A percentile compares a stretch with the other conserved stretches of the same genome.
Evolutionary conservation across 108 stramenopile species (phyloP).

Genomic region (Cyclostephanos tholiformis): DNA sequence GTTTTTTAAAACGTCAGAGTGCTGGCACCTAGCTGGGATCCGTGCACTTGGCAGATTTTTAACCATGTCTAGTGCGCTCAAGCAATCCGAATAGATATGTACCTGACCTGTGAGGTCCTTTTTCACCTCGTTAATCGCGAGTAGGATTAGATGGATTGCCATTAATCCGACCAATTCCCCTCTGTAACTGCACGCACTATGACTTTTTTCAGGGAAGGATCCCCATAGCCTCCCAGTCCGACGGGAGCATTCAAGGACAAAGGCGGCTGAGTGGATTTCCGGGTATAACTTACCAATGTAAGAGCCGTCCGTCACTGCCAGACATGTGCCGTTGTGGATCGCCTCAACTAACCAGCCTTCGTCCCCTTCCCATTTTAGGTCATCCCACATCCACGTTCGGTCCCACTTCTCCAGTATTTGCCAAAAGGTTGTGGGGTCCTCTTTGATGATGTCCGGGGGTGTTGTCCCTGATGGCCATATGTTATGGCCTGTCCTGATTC

Average conservation of each 20-base stretch:
- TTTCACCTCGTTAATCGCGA: constrained; percentile 1
- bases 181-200: constrained; percentile 13
- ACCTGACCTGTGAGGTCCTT: not conserved
- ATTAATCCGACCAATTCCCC: constrained; percentile 30
- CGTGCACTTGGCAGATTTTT: not conserved
- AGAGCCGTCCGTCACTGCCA: constrained; percentile 24
- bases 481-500: not conserved
- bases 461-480: not conserved
- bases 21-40: not conserved
- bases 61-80: constrained; percentile 10
- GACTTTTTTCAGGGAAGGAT: constrained; percentile 2
- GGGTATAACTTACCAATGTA: constrained; percentile 1
- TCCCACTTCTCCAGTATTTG: not conserved
- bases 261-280: constrained; percentile 5
- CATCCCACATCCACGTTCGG: constrained; percentile 3
- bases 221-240: constrained; percentile 4
- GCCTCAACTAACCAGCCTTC: constrained; percentile 10
- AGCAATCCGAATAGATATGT: constrained; percentile 13
- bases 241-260: constrained; percentile 5
- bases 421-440: not conserved
- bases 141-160: constrained; percentile 15
- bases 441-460: too few relatives aligned
- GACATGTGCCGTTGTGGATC: not conserved
- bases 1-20: not conserved
- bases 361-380: not conserved